Base-by-base conservation (phyloP, 2,329 filamentous ascomycete species). In the Pseudogymnoascus sp. region DNA sequence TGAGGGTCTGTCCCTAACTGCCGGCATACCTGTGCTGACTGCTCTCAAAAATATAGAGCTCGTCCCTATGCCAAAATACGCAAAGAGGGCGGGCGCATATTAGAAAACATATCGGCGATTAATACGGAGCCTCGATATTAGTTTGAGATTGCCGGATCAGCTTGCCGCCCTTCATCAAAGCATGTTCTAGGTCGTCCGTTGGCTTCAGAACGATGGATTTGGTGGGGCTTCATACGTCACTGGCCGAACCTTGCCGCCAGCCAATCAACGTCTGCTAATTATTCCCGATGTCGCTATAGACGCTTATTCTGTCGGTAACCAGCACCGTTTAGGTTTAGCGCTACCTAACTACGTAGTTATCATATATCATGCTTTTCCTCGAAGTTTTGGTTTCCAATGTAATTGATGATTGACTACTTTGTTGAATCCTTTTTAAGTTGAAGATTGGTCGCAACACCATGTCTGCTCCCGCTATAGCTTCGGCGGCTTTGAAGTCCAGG, bases 401-500 rank as follows among this genome's bases (percentile, higher is more conserved):
- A 55, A 10, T 52, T 52, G 4, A 31, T 35, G 48, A 55, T 55
- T 55, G 48, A 55, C 48, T 12, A 7, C 29, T 33, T 31, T 33
- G 45, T 52, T 31, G 45, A 27, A 27, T 18, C 9, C 45, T 5
- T 15, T 31, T 55, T 55, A 15, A 33, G 8, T 33, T 35, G 10
- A 33, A 12, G 15, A 55, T 33, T 33, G 29, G 48, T 33, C n/a
- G 27, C 21, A 9, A 33, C 27, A 8, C 15, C 15, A 59, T 59
- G 58, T 59, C 58, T 59, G 58, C 7, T 39, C 13, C 58, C 18
- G 58, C 60, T 2, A 60, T 61, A 31, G 71, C 71, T 63, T 73
- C 71, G 31, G 70, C 70, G 52, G 83, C 90, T 63, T 80, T 96
- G 71, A 89, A 87, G 78, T 84, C 86, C 70, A 87, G 91, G 69